phyloP scores from a whole-genome alignment of 768 basidiomycete genomes.

The Sistotremastrum niveocremeum region DNA sequence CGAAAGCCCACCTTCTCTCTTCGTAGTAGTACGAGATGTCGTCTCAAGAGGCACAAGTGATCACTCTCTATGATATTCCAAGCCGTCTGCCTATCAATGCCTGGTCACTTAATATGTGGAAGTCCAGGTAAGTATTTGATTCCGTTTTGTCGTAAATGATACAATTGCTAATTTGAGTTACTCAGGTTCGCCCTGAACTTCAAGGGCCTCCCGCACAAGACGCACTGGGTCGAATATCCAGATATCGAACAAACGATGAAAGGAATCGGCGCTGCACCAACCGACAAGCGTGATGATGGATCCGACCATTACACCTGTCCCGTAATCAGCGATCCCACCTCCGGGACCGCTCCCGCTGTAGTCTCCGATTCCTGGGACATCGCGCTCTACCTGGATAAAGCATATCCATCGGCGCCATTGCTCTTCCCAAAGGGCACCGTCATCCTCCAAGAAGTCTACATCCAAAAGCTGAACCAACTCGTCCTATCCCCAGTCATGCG shows the following conservation, averaged over 20 bases:
- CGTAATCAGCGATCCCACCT: constrained; percentile 33
- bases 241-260: constrained; percentile 24
- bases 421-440: constrained; percentile 25
- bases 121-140: constrained; percentile 25
- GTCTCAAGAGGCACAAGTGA: background rate
- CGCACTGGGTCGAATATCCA: constrained; percentile 31
- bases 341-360: constrained; percentile 9
- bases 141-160: too few relatives aligned
- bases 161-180: background rate
- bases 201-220: constrained; percentile 25
- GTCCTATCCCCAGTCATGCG: constrained; percentile 3
- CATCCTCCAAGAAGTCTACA: constrained; percentile 26
- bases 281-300: constrained; percentile 17
- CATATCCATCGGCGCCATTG: constrained; percentile 30
- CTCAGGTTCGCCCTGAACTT: constrained; percentile 21
- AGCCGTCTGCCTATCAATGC: constrained; percentile 13
- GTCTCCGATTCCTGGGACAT: constrained; percentile 33
- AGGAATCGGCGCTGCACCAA: constrained; percentile 20
- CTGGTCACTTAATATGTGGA: constrained; percentile 28
- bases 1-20: too few relatives aligned
- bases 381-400: constrained; percentile 35
- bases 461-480: background rate
- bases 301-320: constrained; percentile 31
- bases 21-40: too few relatives aligned
- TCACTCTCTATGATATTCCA: constrained; percentile 24